Conservation (phyloP, 2,329 filamentous ascomycete genomes). For the Ramichloridium luteum region DNA sequence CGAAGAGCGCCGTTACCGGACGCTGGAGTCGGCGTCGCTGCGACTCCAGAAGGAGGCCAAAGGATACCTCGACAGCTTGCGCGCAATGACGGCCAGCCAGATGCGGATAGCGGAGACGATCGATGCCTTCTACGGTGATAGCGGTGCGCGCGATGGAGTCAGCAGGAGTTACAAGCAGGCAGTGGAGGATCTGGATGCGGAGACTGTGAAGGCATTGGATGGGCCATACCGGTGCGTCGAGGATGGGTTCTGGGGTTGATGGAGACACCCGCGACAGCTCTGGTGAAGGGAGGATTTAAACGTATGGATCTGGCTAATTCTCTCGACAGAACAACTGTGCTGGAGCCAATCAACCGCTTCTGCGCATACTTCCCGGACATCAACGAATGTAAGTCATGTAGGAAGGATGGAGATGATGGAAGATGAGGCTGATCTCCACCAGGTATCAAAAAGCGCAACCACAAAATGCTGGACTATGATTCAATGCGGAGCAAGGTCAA, state of each 20-base stretch:
- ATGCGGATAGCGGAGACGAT: conserved; percentile 99
- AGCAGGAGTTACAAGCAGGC: conserved; percentile 96
- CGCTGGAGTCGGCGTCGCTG: conserved; percentile 88
- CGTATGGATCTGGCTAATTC: conserved; percentile 21
- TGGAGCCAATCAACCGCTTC: conserved; percentile 91
- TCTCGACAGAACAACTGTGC: conserved; percentile 60
- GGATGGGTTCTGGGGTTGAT: conserved; percentile 10
- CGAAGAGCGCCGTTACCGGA: conserved; percentile 81
- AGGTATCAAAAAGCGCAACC: conserved; percentile 94
- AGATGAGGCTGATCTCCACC: conserved; percentile 6
- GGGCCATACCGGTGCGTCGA: conserved; percentile 67
- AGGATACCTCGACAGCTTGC: conserved; percentile 88
- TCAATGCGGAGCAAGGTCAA: conserved; percentile 91
- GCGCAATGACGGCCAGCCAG: conserved; percentile 98
- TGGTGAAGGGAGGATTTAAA: conserved; percentile 11
- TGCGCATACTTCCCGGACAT: conserved; percentile 98
- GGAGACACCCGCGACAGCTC: conserved; percentile 9
- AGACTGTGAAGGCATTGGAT: conserved; percentile 96
- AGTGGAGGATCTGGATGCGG: conserved; percentile 91
- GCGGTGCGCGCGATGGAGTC: conserved; percentile 87
- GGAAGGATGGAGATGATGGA: neutral
- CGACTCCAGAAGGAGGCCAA: conserved; percentile 95
- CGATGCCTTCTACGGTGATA: conserved; percentile 96
- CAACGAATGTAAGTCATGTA: conserved; percentile 63
- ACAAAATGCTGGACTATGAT: conserved; percentile 98